Base-by-base conservation (phyloP, 257 asterid genomes). In the Ocimum tenuiflorum region DNA sequence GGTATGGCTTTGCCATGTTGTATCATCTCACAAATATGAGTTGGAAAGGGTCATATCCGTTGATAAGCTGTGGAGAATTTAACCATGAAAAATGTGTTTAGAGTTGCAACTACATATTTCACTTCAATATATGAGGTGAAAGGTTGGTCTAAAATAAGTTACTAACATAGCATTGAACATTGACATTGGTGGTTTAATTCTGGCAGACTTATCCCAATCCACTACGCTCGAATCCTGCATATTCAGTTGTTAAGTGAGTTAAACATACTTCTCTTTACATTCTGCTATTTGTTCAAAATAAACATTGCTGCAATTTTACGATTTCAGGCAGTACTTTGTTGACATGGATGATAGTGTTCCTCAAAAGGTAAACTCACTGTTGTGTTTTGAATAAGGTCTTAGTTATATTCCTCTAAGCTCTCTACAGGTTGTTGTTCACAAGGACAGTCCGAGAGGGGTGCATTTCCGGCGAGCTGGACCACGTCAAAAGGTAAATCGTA, bases 391-490 rank as follows among this genome's bases (percentile, higher is more conserved):
- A 29, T 20, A 24, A 64, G 31, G 31, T 14, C 4, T 33, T 20
- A n/a, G 65, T 65, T 12, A 38, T 31, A 2, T 31, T 31, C 7
- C 36, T 31, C 36, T 31, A 31, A 65, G 38, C 61, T 13, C 67
- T 65, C 45, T 63, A 4, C 66, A 82, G 87, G 66, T 82, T 54
- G 88, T 82, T 66, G 81, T 73, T 64, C 88, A 82, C 74, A 67
- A 70, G 77, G 66, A 77, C 60, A 79, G 80, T 57, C 83, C 79
- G 15, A 77, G 88, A 73, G 88, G 85, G 38, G 42, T 77, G 69
- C 88, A 82, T 75, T 82, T 82, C 51, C 81, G 88, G 57, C 70
- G 88, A 39, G 88, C 88, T 48, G 88, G 88, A 24, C 88, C 88
- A 50, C 88, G 88, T 43, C 70, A 82, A 67, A 82, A 65, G 79